These are phyloP conservation scores for Beauveria rudraprayagi DNA, from an alignment of 2,329 filamentous ascomycete genomes.

Conservation along the genomic window DNA sequence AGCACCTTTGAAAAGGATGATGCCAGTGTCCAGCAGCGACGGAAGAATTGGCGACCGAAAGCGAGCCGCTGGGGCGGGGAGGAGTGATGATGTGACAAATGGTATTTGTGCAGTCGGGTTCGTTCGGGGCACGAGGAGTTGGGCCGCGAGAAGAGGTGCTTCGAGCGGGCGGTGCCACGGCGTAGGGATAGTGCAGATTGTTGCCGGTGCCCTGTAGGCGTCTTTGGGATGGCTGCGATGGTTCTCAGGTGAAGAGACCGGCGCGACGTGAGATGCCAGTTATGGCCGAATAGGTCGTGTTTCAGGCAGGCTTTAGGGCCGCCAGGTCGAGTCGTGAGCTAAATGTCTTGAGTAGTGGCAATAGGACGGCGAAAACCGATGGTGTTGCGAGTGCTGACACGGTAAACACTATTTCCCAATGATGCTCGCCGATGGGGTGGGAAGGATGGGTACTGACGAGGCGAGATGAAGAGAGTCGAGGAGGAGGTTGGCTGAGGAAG, in stretches of 20 bases:
- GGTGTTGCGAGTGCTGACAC: neutral
- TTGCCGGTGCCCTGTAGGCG: neutral
- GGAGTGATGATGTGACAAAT: neutral
- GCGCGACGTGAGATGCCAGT: constrained; percentile 3
- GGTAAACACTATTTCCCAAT: constrained; percentile 1
- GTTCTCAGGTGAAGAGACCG: neutral
- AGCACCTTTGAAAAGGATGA: neutral
- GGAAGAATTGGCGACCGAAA: neutral
- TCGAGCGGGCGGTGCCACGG: neutral
- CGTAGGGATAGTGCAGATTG: neutral
- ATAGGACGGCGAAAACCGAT: neutral
- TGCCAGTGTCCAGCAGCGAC: neutral
- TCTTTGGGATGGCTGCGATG: neutral
- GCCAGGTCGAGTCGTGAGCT: constrained; percentile 4
- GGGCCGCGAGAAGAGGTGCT: neutral
- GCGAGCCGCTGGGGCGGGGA: neutral
- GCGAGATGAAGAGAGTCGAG: constrained; percentile 1
- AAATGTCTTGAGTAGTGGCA: neutral
- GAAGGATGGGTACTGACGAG: constrained; percentile 1
- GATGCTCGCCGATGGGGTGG: neutral
- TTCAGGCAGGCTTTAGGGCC: constrained; percentile 11
- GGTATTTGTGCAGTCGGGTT: constrained; percentile 7
- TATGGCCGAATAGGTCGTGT: constrained; percentile 8
- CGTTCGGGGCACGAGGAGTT: neutral
- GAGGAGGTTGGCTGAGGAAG: constrained; percentile 13